These are phyloP conservation scores for Vitis amurensis DNA, from an alignment of 164 flowering plant genomes.

Conservation along the genomic window DNA sequence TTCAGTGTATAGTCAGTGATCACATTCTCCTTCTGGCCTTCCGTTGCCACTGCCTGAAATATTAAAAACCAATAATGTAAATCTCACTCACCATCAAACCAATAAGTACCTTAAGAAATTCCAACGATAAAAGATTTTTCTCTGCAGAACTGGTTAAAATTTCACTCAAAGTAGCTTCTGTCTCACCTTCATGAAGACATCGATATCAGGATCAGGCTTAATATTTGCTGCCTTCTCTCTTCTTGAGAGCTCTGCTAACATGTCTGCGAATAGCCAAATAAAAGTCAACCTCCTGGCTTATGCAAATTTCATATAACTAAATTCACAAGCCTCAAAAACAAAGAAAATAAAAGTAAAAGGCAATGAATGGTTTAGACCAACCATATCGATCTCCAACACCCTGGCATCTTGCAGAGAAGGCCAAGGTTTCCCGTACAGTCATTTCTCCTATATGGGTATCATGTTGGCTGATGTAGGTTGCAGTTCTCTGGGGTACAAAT, in stretches of 20 bases:
- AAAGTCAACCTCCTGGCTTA: too few species aligned
- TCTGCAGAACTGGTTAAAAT: not conserved
- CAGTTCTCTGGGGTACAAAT: too few species aligned
- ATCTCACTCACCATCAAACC: not conserved
- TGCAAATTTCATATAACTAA: too few species aligned
- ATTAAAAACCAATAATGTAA: not conserved
- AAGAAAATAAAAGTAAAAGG: not conserved
- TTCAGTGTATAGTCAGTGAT: conserved; percentile 35
- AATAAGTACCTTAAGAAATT: not conserved
- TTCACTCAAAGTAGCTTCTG: not conserved
- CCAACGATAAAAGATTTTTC: not conserved
- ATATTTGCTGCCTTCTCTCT: conserved; percentile 53
- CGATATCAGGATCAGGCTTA: conserved; percentile 55
- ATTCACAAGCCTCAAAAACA: not conserved
- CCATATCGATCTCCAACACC: too few species aligned
- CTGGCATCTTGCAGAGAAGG: too few species aligned
- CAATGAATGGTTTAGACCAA: too few species aligned
- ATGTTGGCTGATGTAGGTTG: too few species aligned
- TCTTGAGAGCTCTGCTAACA: conserved; percentile 48
- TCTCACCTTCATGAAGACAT: conserved; percentile 52
- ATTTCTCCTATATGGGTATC: too few species aligned
- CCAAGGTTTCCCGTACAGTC: too few species aligned
- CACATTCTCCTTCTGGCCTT: conserved; percentile 36
- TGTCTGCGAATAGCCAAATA: conserved; percentile 24
- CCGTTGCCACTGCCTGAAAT: conserved; percentile 33